Evolutionary conservation across 129 eudicot genomes (phyloP).

Genomic region (Smallanthus sonchifolius): DNA sequence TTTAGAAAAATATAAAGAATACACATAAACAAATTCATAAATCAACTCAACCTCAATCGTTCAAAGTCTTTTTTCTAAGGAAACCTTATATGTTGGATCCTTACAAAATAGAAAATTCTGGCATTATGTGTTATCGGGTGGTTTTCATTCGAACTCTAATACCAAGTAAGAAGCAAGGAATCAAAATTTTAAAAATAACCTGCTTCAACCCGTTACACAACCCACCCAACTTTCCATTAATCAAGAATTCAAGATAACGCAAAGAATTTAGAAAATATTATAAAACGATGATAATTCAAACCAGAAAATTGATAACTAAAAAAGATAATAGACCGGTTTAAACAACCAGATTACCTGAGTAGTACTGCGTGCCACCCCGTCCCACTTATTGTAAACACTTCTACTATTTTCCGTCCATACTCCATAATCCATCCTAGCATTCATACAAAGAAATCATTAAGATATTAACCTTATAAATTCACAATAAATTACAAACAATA

Average conservation of each 20-base stretch:
- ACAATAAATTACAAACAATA: neutral
- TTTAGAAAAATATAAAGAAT: neutral
- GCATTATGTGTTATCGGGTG: no score
- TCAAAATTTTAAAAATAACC: neutral
- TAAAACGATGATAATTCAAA: neutral
- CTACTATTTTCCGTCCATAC: slow-evolving; percentile 93
- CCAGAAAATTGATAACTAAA: neutral
- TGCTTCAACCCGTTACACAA: neutral
- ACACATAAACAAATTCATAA: neutral
- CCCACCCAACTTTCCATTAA: neutral
- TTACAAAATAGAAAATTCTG: no score
- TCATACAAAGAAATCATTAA: neutral
- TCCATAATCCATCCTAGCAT: slow-evolving; percentile 83
- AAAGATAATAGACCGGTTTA: neutral
- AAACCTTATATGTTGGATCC: no score
- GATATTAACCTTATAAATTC: neutral
- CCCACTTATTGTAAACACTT: slow-evolving; percentile 84
- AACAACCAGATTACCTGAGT: slow-evolving; percentile 56
- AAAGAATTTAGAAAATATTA: neutral
- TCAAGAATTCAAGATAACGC: neutral
- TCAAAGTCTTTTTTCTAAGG: neutral
- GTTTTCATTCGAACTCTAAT: no score
- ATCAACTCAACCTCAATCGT: neutral
- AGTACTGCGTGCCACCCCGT: slow-evolving; percentile 90
- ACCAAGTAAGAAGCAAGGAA: no score